Evolutionary conservation across 805 yeast species (phyloP).

Genomic region (Candida yuanshanica): DNA sequence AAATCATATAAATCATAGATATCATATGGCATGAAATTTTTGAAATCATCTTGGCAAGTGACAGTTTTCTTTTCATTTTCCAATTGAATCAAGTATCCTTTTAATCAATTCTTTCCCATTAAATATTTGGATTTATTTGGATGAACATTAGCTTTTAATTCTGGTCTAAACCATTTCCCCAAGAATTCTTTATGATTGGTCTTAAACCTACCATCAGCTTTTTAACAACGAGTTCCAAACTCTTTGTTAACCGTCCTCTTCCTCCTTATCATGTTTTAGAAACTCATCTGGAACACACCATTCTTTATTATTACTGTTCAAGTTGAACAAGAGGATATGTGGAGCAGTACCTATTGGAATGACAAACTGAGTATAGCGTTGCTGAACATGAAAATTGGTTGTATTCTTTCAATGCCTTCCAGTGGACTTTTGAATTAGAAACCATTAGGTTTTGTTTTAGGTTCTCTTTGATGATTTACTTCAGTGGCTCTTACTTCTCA

Average conservation of each 20-base stretch:
- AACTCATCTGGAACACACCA: conserved; percentile 12
- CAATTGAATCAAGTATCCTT: conserved; percentile 9
- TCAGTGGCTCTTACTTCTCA: neutral
- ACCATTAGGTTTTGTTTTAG: conserved; percentile 3
- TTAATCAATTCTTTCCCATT: conserved; percentile 10
- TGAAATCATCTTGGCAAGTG: conserved; percentile 4
- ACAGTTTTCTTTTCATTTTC: conserved; percentile 4
- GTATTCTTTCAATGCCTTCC: conserved; percentile 4
- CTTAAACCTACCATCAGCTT: conserved; percentile 1
- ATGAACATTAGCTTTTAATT: conserved; percentile 8
- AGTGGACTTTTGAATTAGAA: conserved; percentile 4
- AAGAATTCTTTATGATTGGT: conserved; percentile 4
- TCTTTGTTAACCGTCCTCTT: conserved; percentile 7
- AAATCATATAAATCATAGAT: conserved; percentile 12
- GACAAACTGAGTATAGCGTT: conserved; percentile 14
- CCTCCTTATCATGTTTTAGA: conserved; percentile 11
- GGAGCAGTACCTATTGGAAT: conserved; percentile 11
- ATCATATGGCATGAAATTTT: conserved; percentile 5
- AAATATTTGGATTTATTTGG: conserved; percentile 12
- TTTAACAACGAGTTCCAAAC: conserved; percentile 11
- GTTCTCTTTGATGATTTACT: neutral
- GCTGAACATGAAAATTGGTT: conserved; percentile 3
- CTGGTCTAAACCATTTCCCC: conserved; percentile 16
- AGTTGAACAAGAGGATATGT: conserved; percentile 7
- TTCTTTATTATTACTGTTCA: neutral